Conservation (phyloP, 495 filamentous ascomycete species). For the Trichoderma erinaceum region DNA sequence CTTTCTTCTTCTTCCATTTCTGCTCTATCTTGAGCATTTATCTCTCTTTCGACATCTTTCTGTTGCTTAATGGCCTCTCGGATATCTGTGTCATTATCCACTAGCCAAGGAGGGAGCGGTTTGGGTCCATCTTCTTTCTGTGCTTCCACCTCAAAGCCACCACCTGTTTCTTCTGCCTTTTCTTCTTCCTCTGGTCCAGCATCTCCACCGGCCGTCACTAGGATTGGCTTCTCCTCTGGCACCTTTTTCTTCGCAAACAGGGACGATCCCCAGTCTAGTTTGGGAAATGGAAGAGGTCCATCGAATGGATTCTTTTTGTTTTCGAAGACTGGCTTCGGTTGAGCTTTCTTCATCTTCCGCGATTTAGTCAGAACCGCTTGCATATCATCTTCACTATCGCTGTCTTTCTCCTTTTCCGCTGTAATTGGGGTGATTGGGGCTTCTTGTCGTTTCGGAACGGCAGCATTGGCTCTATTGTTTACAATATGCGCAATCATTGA, state of each 20-base stretch:
- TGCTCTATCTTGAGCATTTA: conserved; percentile 46
- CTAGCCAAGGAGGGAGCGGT: conserved; percentile 84
- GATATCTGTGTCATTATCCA: conserved; percentile 46
- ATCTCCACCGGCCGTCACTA: conserved; percentile 21
- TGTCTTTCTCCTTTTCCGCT: conserved; percentile 33
- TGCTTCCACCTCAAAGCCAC: conserved; percentile 54
- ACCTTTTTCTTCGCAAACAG: conserved; percentile 46
- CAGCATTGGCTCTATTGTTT: conserved; percentile 54
- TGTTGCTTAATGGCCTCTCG: conserved; percentile 45
- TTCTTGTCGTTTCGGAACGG: conserved; percentile 39
- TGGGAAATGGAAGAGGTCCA: conserved; percentile 86
- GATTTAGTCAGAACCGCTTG: conserved; percentile 51
- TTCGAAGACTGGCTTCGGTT: conserved; percentile 25
- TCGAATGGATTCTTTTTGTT: conserved; percentile 54
- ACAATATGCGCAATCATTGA: conserved; percentile 56
- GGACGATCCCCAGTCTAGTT: conserved; percentile 61
- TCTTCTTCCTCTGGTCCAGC: conserved; percentile 24
- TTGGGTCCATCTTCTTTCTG: conserved; percentile 49
- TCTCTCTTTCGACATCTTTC: conserved; percentile 36
- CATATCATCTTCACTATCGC: conserved; percentile 58
- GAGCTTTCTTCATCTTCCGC: conserved; percentile 37
- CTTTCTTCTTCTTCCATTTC: conserved; percentile 45
- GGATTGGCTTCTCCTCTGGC: conserved; percentile 21
- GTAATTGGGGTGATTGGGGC: not conserved
- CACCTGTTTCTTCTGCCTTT: conserved; percentile 53